Evolutionary conservation across 2,329 filamentous ascomycete species (phyloP).

Genomic region (Aureobasidium sp.): DNA sequence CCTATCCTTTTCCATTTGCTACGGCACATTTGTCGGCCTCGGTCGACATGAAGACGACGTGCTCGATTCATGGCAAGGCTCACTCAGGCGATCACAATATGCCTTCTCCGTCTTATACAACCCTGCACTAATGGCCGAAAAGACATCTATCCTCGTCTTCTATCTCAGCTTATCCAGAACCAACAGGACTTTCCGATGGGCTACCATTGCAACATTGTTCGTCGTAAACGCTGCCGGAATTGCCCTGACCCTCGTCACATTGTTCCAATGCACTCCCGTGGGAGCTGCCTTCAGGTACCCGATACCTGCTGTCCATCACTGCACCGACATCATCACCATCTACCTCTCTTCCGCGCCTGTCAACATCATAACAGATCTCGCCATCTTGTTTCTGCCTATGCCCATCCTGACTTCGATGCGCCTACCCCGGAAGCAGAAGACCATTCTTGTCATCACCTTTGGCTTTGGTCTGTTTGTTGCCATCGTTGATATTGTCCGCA

Average conservation of each 20-base stretch:
- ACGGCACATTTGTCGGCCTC: slow-evolving; percentile 55
- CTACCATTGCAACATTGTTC: slow-evolving; percentile 69
- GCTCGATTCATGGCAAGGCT: slow-evolving; percentile 35
- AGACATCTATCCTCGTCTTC: slow-evolving; percentile 87
- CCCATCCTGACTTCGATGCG: slow-evolving; percentile 82
- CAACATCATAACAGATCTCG: slow-evolving; percentile 86
- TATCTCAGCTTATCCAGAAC: slow-evolving; percentile 77
- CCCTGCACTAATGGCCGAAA: slow-evolving; percentile 80
- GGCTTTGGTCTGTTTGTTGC: slow-evolving; percentile 80
- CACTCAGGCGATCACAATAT: slow-evolving; percentile 51
- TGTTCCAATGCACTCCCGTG: slow-evolving; percentile 76
- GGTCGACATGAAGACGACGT: slow-evolving; percentile 61
- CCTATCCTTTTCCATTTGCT: slow-evolving; percentile 57
- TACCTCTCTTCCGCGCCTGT: slow-evolving; percentile 72
- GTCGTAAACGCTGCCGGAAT: slow-evolving; percentile 72
- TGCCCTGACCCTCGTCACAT: slow-evolving; percentile 75
- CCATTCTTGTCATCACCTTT: slow-evolving; percentile 79
- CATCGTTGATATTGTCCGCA: slow-evolving; percentile 78
- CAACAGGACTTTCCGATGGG: slow-evolving; percentile 66
- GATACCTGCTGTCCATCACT: slow-evolving; percentile 38
- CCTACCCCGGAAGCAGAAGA: slow-evolving; percentile 76
- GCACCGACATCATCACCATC: slow-evolving; percentile 54
- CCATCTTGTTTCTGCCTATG: slow-evolving; percentile 78
- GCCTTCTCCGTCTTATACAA: slow-evolving; percentile 60
- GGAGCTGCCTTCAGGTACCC: slow-evolving; percentile 54